Percentiles rank a stretch among this genome's conserved stretches.
Evolutionary conservation across 2,329 filamentous ascomycete species (phyloP).

Genomic region (Neopestalotiopsis sp.): DNA sequence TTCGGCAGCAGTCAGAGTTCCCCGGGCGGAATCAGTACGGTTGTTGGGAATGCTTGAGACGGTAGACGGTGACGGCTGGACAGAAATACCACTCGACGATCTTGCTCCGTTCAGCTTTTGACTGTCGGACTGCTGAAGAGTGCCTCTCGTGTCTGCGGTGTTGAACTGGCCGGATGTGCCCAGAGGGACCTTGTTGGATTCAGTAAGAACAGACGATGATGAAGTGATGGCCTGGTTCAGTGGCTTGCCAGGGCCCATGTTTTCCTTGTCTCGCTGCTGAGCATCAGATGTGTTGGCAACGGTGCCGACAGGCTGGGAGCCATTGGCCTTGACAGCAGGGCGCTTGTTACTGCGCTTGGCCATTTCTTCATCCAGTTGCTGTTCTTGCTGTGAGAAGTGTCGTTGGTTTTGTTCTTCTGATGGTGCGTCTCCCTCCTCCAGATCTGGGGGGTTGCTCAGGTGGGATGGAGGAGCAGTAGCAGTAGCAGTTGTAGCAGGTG

Average conservation of each 20-base stretch:
- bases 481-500: conserved; percentile 13
- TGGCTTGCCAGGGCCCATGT: conserved; percentile 19
- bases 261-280: conserved; percentile 22
- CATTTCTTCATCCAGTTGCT: conserved; percentile 24
- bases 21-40: conserved; percentile 11
- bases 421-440: conserved; percentile 6
- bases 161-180: conserved; percentile 25
- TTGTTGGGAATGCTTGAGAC: conserved; percentile 7
- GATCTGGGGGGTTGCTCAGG: conserved; percentile 3
- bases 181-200: conserved; percentile 21
- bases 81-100: conserved; percentile 22
- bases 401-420: not conserved
- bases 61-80: conserved; percentile 21
- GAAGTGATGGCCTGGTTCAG: conserved; percentile 1
- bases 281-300: not conserved
- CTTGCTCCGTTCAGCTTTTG: conserved; percentile 26
- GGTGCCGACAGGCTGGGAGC: not conserved
- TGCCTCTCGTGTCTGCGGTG: conserved; percentile 32
- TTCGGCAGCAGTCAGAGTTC: conserved; percentile 6
- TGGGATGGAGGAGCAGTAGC: not conserved
- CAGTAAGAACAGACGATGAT: conserved; percentile 1
- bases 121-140: conserved; percentile 25
- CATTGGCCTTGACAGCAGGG: conserved; percentile 29
- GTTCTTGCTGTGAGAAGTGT: conserved; percentile 20
- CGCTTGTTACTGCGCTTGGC: conserved; percentile 36